Conservation (phyloP, 2,329 filamentous ascomycete genomes). For the Ceratocystis ficicola region DNA sequence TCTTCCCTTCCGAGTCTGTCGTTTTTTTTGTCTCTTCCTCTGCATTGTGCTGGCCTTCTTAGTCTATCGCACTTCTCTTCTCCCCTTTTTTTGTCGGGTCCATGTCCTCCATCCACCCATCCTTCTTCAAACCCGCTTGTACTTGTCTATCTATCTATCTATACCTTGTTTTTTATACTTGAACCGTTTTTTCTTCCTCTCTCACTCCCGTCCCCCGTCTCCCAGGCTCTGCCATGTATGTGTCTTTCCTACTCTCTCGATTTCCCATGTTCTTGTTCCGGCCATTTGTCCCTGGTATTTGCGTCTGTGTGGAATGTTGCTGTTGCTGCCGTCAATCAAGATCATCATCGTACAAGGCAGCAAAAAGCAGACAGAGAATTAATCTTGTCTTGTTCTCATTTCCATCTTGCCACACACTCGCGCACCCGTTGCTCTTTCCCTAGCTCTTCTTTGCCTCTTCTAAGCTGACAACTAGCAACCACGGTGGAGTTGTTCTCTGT, state of each 20-base stretch:
- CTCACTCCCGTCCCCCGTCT: too few species aligned
- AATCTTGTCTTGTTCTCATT: neutral
- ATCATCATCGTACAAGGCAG: too few species aligned
- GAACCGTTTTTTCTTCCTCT: neutral
- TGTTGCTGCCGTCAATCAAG: too few species aligned
- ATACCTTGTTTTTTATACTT: constrained; percentile 1
- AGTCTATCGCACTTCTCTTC: neutral
- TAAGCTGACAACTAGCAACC: too few species aligned
- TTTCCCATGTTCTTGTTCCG: too few species aligned
- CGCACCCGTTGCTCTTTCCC: neutral
- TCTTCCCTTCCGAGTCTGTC: neutral
- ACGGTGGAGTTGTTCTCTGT: neutral
- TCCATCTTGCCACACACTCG: neutral
- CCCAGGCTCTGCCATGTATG: too few species aligned
- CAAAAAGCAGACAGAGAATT: too few species aligned
- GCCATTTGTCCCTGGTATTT: too few species aligned
- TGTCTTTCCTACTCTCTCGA: constrained; percentile 2
- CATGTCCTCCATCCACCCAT: neutral
- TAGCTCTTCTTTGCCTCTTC: neutral
- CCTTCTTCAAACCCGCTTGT: neutral
- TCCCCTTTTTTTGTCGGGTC: neutral
- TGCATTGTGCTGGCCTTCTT: neutral
- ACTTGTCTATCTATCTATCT: constrained; percentile 12
- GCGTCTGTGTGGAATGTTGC: too few species aligned
- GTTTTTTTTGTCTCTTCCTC: neutral